phyloP scores from a whole-genome alignment of 306 rosid species.

The Luffa aegyptiaca region DNA sequence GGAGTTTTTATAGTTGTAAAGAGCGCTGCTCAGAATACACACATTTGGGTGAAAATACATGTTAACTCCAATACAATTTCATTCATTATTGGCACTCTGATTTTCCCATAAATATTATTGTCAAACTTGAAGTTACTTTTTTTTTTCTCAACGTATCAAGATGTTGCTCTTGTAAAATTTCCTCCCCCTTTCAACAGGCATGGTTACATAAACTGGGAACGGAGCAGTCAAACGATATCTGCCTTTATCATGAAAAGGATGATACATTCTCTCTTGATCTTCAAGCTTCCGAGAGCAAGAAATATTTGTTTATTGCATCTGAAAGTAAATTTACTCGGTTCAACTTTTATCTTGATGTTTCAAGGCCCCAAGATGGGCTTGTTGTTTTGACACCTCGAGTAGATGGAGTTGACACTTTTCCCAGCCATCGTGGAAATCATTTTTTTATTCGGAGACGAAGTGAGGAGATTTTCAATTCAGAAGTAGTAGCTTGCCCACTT shows the following conservation, averaged over 20 bases:
- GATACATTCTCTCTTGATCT: conserved; percentile 71
- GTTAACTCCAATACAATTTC: neutral
- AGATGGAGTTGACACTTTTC: conserved; percentile 63
- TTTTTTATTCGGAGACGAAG: conserved; percentile 71
- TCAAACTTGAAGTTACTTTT: neutral
- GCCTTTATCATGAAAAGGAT: conserved; percentile 73
- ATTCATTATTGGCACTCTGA: neutral
- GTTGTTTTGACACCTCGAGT: conserved; percentile 62
- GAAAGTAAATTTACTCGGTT: conserved; percentile 79
- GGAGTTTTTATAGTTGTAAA: neutral
- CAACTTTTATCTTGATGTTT: conserved; percentile 80
- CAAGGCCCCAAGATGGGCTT: conserved; percentile 65
- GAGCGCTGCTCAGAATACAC: neutral
- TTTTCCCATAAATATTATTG: neutral
- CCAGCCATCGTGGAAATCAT: conserved; percentile 80
- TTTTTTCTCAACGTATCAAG: neutral
- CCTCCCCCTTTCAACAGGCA: conserved; percentile 37
- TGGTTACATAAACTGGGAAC: conserved; percentile 76
- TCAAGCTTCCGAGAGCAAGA: conserved; percentile 72
- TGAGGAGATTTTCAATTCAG: conserved; percentile 64
- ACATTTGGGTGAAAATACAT: neutral
- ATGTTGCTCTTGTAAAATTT: neutral
- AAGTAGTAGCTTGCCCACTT: conserved; percentile 66
- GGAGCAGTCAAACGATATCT: conserved; percentile 59
- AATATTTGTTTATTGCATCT: conserved; percentile 70